phyloP scores from a whole-genome alignment of 192 early-diverging fungal genomes.

The Podila minutissima region DNA sequence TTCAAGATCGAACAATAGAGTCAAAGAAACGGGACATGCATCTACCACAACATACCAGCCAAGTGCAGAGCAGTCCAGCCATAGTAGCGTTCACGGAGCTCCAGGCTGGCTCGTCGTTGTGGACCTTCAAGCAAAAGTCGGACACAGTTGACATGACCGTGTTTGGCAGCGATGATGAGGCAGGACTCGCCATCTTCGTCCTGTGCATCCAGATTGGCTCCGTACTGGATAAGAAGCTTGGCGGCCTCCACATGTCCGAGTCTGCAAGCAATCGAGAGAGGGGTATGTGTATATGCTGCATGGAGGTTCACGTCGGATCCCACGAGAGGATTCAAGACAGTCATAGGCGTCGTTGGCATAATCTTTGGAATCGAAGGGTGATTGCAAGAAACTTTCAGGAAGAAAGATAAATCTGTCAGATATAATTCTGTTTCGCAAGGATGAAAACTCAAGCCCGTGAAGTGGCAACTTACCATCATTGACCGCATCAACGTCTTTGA shows the following conservation, averaged over 20 bases:
- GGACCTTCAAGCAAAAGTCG: slow-evolving; percentile 53
- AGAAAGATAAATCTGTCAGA: background rate
- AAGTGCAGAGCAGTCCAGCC: slow-evolving; percentile 72
- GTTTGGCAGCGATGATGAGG: slow-evolving; percentile 61
- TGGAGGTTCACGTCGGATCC: slow-evolving; percentile 33
- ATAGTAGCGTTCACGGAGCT: slow-evolving; percentile 63
- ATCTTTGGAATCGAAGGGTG: slow-evolving; percentile 38
- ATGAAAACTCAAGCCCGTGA: background rate
- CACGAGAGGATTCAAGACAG: slow-evolving; percentile 26
- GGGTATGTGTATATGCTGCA: slow-evolving; percentile 49
- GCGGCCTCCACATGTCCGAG: slow-evolving; percentile 58
- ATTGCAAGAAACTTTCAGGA: background rate
- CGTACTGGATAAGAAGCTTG: slow-evolving; percentile 59
- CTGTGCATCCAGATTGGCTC: slow-evolving; percentile 65
- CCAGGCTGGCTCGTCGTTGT: slow-evolving; percentile 50
- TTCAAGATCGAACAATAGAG: background rate
- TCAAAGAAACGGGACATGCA: background rate
- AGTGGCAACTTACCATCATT: slow-evolving; percentile 24
- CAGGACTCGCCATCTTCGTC: slow-evolving; percentile 80
- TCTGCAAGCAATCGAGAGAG: slow-evolving; percentile 63
- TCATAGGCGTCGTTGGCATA: slow-evolving; percentile 30
- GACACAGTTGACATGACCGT: slow-evolving; percentile 63
- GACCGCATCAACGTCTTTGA: slow-evolving; percentile 58
- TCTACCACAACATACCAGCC: slow-evolving; percentile 54
- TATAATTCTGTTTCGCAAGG: background rate